Evolutionary conservation across 2,329 filamentous ascomycete genomes (phyloP), one percentile per base, ranked within the genome.

Genomic region (Cordyceps tenuipes): DNA sequence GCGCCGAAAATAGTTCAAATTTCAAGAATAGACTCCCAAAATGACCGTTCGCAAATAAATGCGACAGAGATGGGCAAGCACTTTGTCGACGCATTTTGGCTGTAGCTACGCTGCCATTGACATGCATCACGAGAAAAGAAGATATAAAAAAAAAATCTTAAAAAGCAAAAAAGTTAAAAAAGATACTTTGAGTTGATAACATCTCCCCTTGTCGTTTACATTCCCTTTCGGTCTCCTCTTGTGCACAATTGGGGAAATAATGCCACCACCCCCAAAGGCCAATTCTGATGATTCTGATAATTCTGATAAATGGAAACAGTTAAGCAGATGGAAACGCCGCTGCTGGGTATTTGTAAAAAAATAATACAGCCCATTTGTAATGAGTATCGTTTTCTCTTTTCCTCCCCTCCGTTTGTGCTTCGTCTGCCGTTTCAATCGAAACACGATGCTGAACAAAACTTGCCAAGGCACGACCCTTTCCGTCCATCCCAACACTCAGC

Each of bases 291-390:
- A 31, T 12, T 36, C 34, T 36, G n/a, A 26, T 48, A 12, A 43
- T 23, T 23, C 23, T 23, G 23, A 23, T 23, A 23, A 23, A 23
- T 23, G 23, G 34, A 51, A 34, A 17, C 39, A 1, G 29, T 17
- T 41, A 52, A 36, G n/a, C 17, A 47, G 36, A 51, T 46, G 9
- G 51, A 36, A 36, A 58, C 56, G 56, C 56, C 56, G 17, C 47
- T 58, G 36, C 47, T 58, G 56, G 56, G 56, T 51, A 58, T 51
- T 58, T 51, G 56, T 51, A 51, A 44, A 34, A 51, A 58, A 58
- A 58, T 41, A 26, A 57, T 57, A 58, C 56, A 58, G 47, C 56
- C 47, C 56, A 58, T 44, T 58, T 51, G 36, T 34, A 50, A 58
- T n/a, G 47, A 44, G 44, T 58, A 51, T 43, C n/a, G 34, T 41